phyloP scores from a whole-genome alignment of 2,329 filamentous ascomycete species.

The Iodosphaeria phyllophila region DNA sequence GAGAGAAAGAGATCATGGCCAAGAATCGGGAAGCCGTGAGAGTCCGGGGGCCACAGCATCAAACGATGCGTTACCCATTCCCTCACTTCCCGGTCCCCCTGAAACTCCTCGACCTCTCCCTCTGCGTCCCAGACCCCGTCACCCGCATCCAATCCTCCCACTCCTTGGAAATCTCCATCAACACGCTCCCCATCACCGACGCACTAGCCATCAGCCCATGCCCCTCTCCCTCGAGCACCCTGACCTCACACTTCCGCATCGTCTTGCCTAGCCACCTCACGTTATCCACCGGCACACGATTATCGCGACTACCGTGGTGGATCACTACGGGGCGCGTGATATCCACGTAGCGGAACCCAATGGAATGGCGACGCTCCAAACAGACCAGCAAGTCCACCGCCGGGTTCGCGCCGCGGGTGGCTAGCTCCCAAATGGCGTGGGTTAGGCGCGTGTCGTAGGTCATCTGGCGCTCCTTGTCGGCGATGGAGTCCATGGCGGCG shows the following conservation, averaged over 20 bases:
- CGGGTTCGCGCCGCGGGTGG: constrained; percentile 80
- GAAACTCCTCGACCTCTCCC: constrained; percentile 12
- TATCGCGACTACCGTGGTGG: constrained; percentile 82
- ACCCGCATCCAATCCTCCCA: constrained; percentile 75
- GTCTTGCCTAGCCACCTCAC: constrained; percentile 86
- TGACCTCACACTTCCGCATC: constrained; percentile 84
- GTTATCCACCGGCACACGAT: constrained; percentile 84
- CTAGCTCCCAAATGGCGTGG: constrained; percentile 83
- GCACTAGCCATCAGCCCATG: constrained; percentile 95
- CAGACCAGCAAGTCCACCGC: constrained; percentile 87
- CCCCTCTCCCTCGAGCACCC: constrained; percentile 77
- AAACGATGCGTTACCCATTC: too few species aligned
- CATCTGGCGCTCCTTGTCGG: constrained; percentile 52
- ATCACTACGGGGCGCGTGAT: constrained; percentile 84
- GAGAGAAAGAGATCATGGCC: too few species aligned
- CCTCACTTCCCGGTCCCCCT: too few species aligned
- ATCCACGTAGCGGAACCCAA: constrained; percentile 93
- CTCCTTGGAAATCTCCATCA: constrained; percentile 85
- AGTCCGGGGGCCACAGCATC: too few species aligned
- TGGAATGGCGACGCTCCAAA: constrained; percentile 73
- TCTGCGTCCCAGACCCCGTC: constrained; percentile 18
- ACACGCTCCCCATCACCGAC: constrained; percentile 77
- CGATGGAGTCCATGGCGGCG: constrained; percentile 39
- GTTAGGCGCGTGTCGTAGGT: constrained; percentile 75
- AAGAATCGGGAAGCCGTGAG: too few species aligned